Evolutionary conservation across 768 basidiomycete species (phyloP).

Genomic region (Cyclocybe aegerita): DNA sequence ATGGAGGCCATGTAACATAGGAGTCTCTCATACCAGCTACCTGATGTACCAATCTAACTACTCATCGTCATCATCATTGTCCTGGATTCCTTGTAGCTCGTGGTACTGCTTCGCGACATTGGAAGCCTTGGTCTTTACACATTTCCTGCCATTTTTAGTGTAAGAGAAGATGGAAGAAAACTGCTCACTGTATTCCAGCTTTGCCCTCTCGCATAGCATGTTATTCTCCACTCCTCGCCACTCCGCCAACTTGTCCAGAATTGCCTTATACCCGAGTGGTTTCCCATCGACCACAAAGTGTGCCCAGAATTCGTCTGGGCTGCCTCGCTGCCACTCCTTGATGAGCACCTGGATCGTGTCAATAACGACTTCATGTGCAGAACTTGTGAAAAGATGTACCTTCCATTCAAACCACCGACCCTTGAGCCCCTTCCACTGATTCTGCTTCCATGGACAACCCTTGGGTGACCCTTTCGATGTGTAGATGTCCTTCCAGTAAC

Average conservation of each 20-base stretch:
- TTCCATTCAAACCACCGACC: slow-evolving; percentile 21
- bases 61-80: background rate
- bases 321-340: background rate
- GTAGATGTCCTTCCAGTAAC: slow-evolving; percentile 22
- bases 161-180: too few relatives aligned
- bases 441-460: slow-evolving; percentile 13
- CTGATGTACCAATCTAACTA: too few relatives aligned
- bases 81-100: background rate
- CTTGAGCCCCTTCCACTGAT: slow-evolving; percentile 24
- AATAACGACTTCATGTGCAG: too few relatives aligned
- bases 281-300: too few relatives aligned
- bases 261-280: too few relatives aligned
- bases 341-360: background rate
- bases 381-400: slow-evolving; percentile 10
- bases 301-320: background rate
- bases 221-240: too few relatives aligned
- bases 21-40: too few relatives aligned
- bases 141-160: background rate
- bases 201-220: too few relatives aligned
- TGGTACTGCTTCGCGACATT: background rate
- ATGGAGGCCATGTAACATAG: too few relatives aligned
- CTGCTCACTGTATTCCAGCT: too few relatives aligned
- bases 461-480: background rate
- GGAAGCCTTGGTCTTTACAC: background rate
- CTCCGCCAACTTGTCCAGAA: too few relatives aligned